Conservation (phyloP, 148 eudicot genomes). For the Fagopyrum homotropicum region DNA sequence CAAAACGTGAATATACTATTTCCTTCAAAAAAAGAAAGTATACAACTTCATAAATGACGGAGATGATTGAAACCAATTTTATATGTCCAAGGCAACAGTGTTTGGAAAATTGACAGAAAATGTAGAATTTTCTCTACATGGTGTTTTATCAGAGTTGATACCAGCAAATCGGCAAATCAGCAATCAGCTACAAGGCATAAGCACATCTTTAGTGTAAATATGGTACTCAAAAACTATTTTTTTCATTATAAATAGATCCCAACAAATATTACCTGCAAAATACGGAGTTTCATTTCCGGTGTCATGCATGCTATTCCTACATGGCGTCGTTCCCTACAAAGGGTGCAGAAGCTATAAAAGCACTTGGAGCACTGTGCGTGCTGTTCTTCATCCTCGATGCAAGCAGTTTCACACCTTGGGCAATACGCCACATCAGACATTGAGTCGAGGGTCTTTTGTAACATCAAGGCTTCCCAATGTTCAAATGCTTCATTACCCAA, state of each 20-base stretch:
- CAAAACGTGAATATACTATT: too few species aligned
- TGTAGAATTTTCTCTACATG: too few species aligned
- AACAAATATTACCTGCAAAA: constrained; percentile 49
- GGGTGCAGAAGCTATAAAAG: constrained; percentile 80
- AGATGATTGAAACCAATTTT: too few species aligned
- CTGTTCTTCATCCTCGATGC: constrained; percentile 78
- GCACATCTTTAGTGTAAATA: too few species aligned
- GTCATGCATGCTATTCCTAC: constrained; percentile 75
- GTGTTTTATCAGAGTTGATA: neutral
- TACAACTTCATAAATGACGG: too few species aligned
- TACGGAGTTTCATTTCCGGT: constrained; percentile 68
- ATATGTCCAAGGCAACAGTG: too few species aligned
- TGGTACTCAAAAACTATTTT: too few species aligned
- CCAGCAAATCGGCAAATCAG: neutral
- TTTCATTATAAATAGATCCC: neutral
- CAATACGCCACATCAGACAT: constrained; percentile 92
- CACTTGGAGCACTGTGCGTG: constrained; percentile 94
- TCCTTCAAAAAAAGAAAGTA: too few species aligned
- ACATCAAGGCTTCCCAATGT: constrained; percentile 73
- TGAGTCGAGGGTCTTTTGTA: constrained; percentile 76
- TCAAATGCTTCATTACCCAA: constrained; percentile 70
- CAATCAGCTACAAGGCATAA: too few species aligned
- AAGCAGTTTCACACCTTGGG: constrained; percentile 92
- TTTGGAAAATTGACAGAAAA: too few species aligned
- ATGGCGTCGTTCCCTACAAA: constrained; percentile 79